Conservation (phyloP, 1,284 basidiomycete genomes). For the Heterobasidion parviporum region DNA sequence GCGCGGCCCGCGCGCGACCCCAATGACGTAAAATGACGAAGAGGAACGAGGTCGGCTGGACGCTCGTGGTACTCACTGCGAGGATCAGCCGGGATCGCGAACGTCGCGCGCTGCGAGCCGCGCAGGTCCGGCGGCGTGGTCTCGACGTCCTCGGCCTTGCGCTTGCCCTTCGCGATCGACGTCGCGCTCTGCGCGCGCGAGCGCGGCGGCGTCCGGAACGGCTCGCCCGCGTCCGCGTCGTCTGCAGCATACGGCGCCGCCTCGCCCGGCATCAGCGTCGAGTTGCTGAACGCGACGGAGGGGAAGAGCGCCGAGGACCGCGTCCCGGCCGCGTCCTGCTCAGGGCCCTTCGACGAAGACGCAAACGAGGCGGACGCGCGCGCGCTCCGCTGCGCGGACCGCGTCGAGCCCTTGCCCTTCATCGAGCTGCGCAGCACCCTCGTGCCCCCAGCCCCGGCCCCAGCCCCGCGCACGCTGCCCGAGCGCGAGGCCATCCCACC, state of each 20-base stretch:
- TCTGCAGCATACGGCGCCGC: not conserved
- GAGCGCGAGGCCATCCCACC: not conserved
- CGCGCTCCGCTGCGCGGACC: not conserved
- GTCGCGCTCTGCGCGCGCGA: not conserved
- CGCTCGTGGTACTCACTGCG: not conserved
- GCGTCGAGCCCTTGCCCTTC: slow-evolving; percentile 2
- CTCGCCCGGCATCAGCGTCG: slow-evolving; percentile 4
- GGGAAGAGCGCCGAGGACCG: slow-evolving; percentile 4
- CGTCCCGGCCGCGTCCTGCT: not conserved
- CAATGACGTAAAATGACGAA: not conserved
- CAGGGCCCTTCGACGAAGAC: slow-evolving; percentile 7
- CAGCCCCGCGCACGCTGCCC: not conserved
- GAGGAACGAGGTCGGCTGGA: too few relatives aligned
- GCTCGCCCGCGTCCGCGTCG: not conserved
- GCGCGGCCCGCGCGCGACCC: not conserved
- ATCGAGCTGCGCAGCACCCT: slow-evolving; percentile 11
- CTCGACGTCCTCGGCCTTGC: slow-evolving; percentile 42
- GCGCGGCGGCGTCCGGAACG: slow-evolving; percentile 6
- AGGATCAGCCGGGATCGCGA: slow-evolving; percentile 9
- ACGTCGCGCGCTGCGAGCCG: slow-evolving; percentile 15
- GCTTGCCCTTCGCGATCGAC: slow-evolving; percentile 29
- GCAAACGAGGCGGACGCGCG: slow-evolving; percentile 2
- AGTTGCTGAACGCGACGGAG: slow-evolving; percentile 12
- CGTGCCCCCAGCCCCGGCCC: slow-evolving; percentile 2
- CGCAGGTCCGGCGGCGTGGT: slow-evolving; percentile 40